These are phyloP conservation scores for Xylaria polymorpha DNA, from an alignment of 2,329 filamentous ascomycete genomes.

Conservation along the genomic window DNA sequence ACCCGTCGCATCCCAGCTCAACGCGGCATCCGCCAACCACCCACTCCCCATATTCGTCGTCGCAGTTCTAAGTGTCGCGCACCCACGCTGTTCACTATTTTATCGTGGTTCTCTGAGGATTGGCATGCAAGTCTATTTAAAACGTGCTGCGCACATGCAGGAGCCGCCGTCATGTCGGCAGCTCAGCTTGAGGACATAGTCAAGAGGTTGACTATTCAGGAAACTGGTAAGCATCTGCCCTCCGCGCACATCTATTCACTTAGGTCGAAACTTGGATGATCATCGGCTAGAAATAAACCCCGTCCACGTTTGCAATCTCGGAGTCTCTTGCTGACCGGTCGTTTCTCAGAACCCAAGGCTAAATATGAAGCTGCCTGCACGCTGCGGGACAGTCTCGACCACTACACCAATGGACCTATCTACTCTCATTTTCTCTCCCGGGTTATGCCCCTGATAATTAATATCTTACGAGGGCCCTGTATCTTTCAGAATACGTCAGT, in stretches of 20 bases:
- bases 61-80: neutral
- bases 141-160: conserved; percentile 44
- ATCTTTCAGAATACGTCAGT: conserved; percentile 91
- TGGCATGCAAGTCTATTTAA: conserved; percentile 25
- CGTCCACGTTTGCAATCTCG: neutral
- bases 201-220: conserved; percentile 66
- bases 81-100: neutral
- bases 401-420: conserved; percentile 80
- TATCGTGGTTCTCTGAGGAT: neutral
- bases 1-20: conserved; percentile 10
- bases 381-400: conserved; percentile 90
- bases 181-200: conserved; percentile 72
- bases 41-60: neutral
- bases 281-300: neutral
- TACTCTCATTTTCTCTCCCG: conserved; percentile 87
- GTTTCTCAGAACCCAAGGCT: conserved; percentile 75
- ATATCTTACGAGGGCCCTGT: conserved; percentile 84
- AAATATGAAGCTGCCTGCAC: conserved; percentile 86
- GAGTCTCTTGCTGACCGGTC: conserved; percentile 19
- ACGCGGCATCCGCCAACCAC: conserved; percentile 3
- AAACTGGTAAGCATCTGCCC: conserved; percentile 61
- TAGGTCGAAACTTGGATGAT: neutral
- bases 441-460: conserved; percentile 89
- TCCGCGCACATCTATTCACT: conserved; percentile 18
- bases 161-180: conserved; percentile 69